Conservation (phyloP, 2,329 filamentous ascomycete species). For the Paecilomyces dactylethromorphus region DNA sequence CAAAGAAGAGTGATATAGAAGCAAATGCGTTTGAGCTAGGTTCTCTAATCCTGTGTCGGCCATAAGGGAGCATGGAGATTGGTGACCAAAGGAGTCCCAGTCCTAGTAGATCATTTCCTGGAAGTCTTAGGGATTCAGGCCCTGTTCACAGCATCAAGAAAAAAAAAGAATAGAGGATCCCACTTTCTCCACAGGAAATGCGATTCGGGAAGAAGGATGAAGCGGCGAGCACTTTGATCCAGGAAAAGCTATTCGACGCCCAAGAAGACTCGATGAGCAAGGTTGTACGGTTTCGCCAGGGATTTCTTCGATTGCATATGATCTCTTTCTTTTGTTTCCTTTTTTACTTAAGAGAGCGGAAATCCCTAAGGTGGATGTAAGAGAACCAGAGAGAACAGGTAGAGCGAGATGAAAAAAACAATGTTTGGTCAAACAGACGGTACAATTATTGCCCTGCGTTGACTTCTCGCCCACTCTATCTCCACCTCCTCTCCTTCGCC, state of each 20-base stretch:
- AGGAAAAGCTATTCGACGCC: background rate
- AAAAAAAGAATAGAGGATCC: background rate
- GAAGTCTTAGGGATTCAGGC: background rate
- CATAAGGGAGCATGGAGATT: background rate
- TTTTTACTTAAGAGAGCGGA: background rate
- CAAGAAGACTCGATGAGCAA: background rate
- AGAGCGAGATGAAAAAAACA: background rate
- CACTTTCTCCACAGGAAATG: background rate
- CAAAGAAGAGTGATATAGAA: background rate
- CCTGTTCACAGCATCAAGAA: background rate
- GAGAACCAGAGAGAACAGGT: background rate
- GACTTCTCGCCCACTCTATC: background rate
- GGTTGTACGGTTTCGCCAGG: background rate
- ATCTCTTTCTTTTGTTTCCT: background rate
- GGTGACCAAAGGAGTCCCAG: background rate
- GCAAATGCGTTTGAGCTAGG: background rate
- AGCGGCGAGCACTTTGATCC: background rate
- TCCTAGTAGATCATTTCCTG: background rate
- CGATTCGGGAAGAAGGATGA: background rate
- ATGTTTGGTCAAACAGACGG: background rate
- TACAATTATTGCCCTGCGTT: background rate
- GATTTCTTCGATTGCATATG: background rate
- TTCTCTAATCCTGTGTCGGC: background rate
- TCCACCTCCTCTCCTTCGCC: background rate
- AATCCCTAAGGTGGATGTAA: background rate